phyloP scores from a whole-genome alignment of 352 stramenopile species.

The Globisporangium cystogenes region DNA sequence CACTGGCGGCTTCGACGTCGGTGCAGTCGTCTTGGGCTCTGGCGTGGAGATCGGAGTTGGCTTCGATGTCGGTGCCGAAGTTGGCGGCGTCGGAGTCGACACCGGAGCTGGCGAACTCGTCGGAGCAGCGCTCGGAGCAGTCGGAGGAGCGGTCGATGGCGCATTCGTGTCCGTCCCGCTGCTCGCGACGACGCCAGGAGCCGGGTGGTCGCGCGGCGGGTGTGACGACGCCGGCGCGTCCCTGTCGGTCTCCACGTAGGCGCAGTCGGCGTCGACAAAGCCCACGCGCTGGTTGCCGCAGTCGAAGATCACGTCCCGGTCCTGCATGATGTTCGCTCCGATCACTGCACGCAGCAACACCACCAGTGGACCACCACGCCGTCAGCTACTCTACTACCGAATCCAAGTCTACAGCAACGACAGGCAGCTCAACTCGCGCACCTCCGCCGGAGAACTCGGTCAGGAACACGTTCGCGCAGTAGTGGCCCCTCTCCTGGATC shows the following conservation, averaged over 20 bases:
- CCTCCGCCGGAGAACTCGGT: slow-evolving; percentile 27
- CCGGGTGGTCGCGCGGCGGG: slow-evolving; percentile 4
- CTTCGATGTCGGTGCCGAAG: slow-evolving; percentile 3
- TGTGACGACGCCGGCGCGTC: slow-evolving; percentile 7
- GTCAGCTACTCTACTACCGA: too few species aligned
- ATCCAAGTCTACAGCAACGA: not conserved
- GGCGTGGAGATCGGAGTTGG: slow-evolving; percentile 2
- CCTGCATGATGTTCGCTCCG: slow-evolving; percentile 43
- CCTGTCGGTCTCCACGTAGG: slow-evolving; percentile 1
- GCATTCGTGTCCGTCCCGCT: slow-evolving; percentile 5
- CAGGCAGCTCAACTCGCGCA: slow-evolving; percentile 3
- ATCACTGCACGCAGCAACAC: slow-evolving; percentile 19
- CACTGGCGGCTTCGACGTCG: not conserved
- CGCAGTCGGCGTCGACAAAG: slow-evolving; percentile 37
- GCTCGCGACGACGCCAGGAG: slow-evolving; percentile 9
- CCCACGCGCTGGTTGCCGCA: slow-evolving; percentile 28
- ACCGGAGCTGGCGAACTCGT: slow-evolving; percentile 2
- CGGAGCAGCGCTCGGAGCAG: not conserved
- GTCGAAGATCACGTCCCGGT: slow-evolving; percentile 49
- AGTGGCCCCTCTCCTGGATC: slow-evolving; percentile 26
- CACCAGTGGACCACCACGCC: not conserved
- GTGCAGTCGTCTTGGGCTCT: not conserved
- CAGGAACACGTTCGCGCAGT: slow-evolving; percentile 25
- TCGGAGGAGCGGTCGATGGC: slow-evolving; percentile 7
- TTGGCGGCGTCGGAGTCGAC: slow-evolving; percentile 4